Evolutionary conservation across 495 filamentous ascomycete species (phyloP).

Genomic region (Chlorociboria aeruginascens): DNA sequence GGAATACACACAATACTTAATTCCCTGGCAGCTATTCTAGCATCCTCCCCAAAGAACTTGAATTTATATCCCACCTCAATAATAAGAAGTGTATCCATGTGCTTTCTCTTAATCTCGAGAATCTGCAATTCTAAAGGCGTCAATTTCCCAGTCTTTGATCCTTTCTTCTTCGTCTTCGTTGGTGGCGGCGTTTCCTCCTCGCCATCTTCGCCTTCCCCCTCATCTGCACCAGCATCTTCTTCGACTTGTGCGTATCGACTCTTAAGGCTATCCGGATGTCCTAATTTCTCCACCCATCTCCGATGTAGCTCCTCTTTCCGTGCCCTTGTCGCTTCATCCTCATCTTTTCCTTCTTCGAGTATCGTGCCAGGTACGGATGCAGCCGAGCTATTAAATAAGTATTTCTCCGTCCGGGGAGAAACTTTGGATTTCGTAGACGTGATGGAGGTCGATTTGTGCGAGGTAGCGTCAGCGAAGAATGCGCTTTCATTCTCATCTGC

Average conservation of each 20-base stretch:
- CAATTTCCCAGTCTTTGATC: slow-evolving; percentile 68
- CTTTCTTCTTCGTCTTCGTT: slow-evolving; percentile 46
- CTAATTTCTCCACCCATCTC: slow-evolving; percentile 83
- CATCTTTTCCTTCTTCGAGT: slow-evolving; percentile 37
- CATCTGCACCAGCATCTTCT: slow-evolving; percentile 35
- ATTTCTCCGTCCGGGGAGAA: slow-evolving; percentile 29
- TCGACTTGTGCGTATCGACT: slow-evolving; percentile 38
- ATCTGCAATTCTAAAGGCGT: slow-evolving; percentile 93
- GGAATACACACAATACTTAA: slow-evolving; percentile 94
- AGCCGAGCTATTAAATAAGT: slow-evolving; percentile 29
- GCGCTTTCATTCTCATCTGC: slow-evolving; percentile 20
- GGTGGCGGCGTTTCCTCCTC: slow-evolving; percentile 36
- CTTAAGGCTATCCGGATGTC: slow-evolving; percentile 67
- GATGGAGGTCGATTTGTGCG: background rate
- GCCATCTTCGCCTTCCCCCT: slow-evolving; percentile 37
- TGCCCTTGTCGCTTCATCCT: slow-evolving; percentile 26
- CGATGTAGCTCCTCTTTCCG: slow-evolving; percentile 64
- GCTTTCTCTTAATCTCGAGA: slow-evolving; percentile 82
- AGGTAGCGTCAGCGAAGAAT: slow-evolving; percentile 4
- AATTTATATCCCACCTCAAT: slow-evolving; percentile 98
- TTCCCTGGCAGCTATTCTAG: slow-evolving; percentile 77
- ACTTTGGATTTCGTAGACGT: slow-evolving; percentile 1
- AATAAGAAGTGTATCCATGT: slow-evolving; percentile 80
- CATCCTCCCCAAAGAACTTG: slow-evolving; percentile 96
- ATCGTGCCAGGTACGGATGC: slow-evolving; percentile 14